These are phyloP conservation scores for Teratosphaeria nubilosa DNA, from an alignment of 2,329 filamentous ascomycete species.

Conservation along the genomic window DNA sequence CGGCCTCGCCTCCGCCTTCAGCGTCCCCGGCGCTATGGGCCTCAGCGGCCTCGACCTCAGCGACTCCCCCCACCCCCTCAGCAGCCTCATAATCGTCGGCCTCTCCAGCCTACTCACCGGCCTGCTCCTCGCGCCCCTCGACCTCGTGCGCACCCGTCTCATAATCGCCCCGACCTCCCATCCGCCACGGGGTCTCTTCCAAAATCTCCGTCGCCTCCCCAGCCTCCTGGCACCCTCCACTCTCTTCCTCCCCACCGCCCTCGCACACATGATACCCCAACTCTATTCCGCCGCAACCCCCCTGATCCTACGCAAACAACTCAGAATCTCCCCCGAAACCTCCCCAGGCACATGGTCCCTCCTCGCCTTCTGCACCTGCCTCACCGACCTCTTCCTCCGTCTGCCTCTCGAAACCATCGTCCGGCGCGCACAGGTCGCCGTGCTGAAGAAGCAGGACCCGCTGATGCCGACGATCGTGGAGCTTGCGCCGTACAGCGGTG, in stretches of 20 bases:
- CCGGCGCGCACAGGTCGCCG: constrained; percentile 66
- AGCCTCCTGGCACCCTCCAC: constrained; percentile 57
- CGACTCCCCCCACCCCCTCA: constrained; percentile 71
- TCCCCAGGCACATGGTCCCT: constrained; percentile 76
- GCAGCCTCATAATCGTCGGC: constrained; percentile 64
- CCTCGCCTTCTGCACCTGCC: constrained; percentile 70
- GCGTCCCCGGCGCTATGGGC: constrained; percentile 26
- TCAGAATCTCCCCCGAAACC: constrained; percentile 70
- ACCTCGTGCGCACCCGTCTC: constrained; percentile 77
- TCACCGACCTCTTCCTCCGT: constrained; percentile 71
- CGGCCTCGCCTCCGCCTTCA: constrained; percentile 44
- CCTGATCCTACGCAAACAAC: constrained; percentile 72
- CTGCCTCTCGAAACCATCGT: constrained; percentile 88
- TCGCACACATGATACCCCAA: constrained; percentile 78
- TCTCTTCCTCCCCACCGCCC: constrained; percentile 66
- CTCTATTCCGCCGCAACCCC: constrained; percentile 74
- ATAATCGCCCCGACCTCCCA: constrained; percentile 67
- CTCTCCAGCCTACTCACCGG: constrained; percentile 60
- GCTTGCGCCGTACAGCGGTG: constrained; percentile 70
- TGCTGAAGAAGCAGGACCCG: constrained; percentile 18
- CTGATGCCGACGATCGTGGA: constrained; percentile 64
- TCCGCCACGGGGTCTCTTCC: constrained; percentile 65
- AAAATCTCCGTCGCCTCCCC: constrained; percentile 66
- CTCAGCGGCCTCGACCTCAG: constrained; percentile 61
- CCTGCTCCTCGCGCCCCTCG: constrained; percentile 73